phyloP scores from a whole-genome alignment of 495 filamentous ascomycete species.

The Trichoderma gamsii region DNA sequence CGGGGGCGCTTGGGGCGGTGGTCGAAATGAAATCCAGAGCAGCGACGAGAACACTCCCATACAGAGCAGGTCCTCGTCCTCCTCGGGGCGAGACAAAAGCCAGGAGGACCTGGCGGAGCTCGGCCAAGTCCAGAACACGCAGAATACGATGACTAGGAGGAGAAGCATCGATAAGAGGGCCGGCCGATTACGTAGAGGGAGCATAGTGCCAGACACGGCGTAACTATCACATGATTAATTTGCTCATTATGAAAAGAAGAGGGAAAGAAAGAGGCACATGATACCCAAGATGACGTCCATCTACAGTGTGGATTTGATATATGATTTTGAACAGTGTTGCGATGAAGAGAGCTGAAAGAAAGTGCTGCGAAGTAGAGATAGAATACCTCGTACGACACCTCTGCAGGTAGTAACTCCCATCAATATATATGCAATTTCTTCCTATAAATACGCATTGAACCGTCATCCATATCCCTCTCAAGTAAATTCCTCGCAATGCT shows the following conservation, averaged over 20 bases:
- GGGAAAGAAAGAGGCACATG: not conserved
- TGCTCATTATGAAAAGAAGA: too few relatives aligned
- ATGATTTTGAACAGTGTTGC: too few relatives aligned
- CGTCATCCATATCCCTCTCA: not conserved
- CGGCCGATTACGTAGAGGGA: not conserved
- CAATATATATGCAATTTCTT: not conserved
- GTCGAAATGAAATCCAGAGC: not conserved
- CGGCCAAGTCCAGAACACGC: not conserved
- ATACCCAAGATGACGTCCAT: not conserved
- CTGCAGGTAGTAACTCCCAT: not conserved
- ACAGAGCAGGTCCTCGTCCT: not conserved
- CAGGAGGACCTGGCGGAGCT: conserved; percentile 15
- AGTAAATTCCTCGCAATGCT: not conserved
- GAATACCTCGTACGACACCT: not conserved
- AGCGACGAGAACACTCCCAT: not conserved
- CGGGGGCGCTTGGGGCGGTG: conserved; percentile 58
- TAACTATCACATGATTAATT: not conserved
- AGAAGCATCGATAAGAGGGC: not conserved
- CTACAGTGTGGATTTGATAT: too few relatives aligned
- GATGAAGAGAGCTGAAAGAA: too few relatives aligned
- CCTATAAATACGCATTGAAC: not conserved
- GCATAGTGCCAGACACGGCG: not conserved
- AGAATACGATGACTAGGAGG: conserved; percentile 11
- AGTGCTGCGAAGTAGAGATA: not conserved
- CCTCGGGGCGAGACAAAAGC: not conserved